phyloP scores from a whole-genome alignment of 2,329 filamentous ascomycete genomes.

The Leptographium galeiforme region DNA sequence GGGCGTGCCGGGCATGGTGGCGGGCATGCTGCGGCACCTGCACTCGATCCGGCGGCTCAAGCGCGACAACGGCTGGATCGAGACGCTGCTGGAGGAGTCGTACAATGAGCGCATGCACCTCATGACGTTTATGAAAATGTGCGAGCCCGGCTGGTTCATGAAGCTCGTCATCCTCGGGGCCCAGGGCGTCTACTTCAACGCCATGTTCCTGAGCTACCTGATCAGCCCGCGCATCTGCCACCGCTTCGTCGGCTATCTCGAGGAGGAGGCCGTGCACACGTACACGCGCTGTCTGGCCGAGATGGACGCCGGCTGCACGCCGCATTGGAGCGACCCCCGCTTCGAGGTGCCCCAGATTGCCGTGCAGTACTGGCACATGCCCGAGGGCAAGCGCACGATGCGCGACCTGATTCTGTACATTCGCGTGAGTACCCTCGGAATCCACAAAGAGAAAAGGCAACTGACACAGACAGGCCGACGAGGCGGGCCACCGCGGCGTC shows the following conservation, averaged over 20 bases:
- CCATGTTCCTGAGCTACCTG: slow-evolving; percentile 79
- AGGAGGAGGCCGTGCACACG: slow-evolving; percentile 93
- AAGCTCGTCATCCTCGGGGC: slow-evolving; percentile 82
- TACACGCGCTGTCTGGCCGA: slow-evolving; percentile 85
- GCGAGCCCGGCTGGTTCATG: slow-evolving; percentile 69
- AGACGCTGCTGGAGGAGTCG: slow-evolving; percentile 76
- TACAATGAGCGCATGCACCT: slow-evolving; percentile 93
- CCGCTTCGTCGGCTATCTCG: slow-evolving; percentile 90
- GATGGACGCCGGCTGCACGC: slow-evolving; percentile 70
- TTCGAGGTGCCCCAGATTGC: slow-evolving; percentile 80
- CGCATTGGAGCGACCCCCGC: slow-evolving; percentile 58
- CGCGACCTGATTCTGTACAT: slow-evolving; percentile 78
- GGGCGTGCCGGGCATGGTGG: slow-evolving; percentile 93
- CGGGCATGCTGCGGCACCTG: slow-evolving; percentile 83
- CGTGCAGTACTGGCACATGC: slow-evolving; percentile 87
- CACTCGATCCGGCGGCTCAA: slow-evolving; percentile 73
- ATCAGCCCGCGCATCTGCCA: slow-evolving; percentile 78
- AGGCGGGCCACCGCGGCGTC: slow-evolving; percentile 82
- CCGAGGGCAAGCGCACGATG: slow-evolving; percentile 71
- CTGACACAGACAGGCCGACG: slow-evolving; percentile 22
- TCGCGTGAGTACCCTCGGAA: slow-evolving; percentile 61
- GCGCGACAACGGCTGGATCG: slow-evolving; percentile 94
- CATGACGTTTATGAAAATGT: slow-evolving; percentile 72
- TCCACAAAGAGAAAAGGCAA: no score
- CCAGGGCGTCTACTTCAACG: slow-evolving; percentile 95